A percentile compares a stretch with the other conserved stretches of the same genome.
Evolutionary conservation across 805 yeast species (phyloP).

Genomic region (Saturnispora ahearnii): DNA sequence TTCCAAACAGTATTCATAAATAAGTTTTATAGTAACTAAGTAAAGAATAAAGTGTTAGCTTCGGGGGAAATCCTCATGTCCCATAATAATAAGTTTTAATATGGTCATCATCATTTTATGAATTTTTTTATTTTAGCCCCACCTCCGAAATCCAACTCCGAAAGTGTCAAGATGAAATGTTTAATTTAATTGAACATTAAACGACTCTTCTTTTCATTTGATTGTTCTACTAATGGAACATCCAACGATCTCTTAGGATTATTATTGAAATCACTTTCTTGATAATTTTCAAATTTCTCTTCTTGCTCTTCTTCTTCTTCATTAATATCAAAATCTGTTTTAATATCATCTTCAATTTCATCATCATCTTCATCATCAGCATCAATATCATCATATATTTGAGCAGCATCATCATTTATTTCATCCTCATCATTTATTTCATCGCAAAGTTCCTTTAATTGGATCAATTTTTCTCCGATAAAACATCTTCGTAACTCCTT

Average conservation of each 20-base stretch:
- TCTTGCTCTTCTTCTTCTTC: not conserved
- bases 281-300: not conserved
- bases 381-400: conserved; percentile 24
- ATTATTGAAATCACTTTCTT: not conserved
- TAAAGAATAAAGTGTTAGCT: not conserved
- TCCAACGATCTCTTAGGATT: no score
- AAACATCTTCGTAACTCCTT: conserved; percentile 13
- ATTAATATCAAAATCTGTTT: conserved; percentile 10
- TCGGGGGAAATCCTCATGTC: not conserved
- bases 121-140: not conserved
- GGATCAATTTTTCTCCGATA: conserved; percentile 15
- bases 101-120: no score
- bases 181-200: not conserved
- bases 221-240: no score
- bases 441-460: not conserved
- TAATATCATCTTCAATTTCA: conserved; percentile 11
- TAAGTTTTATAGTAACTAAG: not conserved
- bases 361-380: conserved; percentile 25
- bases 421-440: conserved; percentile 24
- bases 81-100: not conserved
- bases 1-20: conserved; percentile 28
- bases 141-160: not conserved
- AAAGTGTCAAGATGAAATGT: no score
- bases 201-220: no score
- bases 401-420: conserved; percentile 25